Conservation (phyloP, 352 stramenopile genomes). For the Phytophthora kernoviae region DNA sequence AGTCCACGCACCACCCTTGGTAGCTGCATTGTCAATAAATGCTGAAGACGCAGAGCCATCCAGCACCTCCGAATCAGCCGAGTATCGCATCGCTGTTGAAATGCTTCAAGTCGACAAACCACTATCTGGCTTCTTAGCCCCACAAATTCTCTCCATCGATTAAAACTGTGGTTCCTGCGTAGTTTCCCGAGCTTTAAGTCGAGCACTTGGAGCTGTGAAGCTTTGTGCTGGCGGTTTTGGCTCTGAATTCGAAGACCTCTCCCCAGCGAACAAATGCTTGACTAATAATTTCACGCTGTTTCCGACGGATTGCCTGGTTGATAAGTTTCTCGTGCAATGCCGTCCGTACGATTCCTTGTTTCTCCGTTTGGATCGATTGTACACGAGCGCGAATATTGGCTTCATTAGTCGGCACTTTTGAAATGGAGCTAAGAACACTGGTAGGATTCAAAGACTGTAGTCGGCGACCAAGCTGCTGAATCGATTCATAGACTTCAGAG, state of each 20-base stretch:
- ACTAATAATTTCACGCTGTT: constrained; percentile 44
- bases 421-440: constrained; percentile 14
- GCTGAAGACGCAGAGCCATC: constrained; percentile 6
- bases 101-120: constrained; percentile 53
- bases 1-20: constrained; percentile 18
- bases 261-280: constrained; percentile 56
- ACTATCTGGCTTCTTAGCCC: constrained; percentile 33
- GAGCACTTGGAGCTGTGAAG: constrained; percentile 31
- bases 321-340: constrained; percentile 67
- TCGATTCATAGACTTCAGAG: not conserved
- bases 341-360: constrained; percentile 26
- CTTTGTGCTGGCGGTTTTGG: constrained; percentile 40
- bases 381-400: constrained; percentile 18
- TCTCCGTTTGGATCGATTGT: constrained; percentile 8
- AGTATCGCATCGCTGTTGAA: constrained; percentile 33
- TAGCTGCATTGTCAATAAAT: constrained; percentile 1
- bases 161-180: constrained; percentile 43
- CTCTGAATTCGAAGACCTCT: constrained; percentile 58
- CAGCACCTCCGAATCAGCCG: constrained; percentile 31
- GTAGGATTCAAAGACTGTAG: constrained; percentile 6
- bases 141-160: constrained; percentile 36
- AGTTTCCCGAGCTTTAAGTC: constrained; percentile 25
- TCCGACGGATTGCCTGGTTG: constrained; percentile 48
- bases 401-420: constrained; percentile 16
- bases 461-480: not conserved